These are phyloP conservation scores for Prunella vulgaris DNA, from an alignment of 257 asterid genomes.

Conservation along the genomic window DNA sequence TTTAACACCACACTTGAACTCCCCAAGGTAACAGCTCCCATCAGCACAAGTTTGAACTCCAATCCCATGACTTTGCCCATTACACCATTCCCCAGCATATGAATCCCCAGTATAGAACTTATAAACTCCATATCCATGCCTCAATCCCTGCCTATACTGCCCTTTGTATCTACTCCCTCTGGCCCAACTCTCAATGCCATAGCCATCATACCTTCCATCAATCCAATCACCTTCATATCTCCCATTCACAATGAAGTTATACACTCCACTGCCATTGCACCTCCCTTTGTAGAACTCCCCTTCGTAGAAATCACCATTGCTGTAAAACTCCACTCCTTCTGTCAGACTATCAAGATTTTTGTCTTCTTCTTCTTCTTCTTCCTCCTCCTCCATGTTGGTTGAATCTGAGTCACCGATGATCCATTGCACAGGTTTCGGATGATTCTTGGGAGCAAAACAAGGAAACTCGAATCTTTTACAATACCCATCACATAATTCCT, in stretches of 20 bases:
- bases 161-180: slow-evolving; percentile 84
- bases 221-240: slow-evolving; percentile 97
- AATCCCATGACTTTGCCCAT: slow-evolving; percentile 87
- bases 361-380: background rate
- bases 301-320: slow-evolving; percentile 84
- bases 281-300: slow-evolving; percentile 88
- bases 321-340: slow-evolving; percentile 82
- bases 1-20: slow-evolving; percentile 81
- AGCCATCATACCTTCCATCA: slow-evolving; percentile 87
- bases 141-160: slow-evolving; percentile 72
- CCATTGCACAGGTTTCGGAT: slow-evolving; percentile 67
- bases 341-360: background rate
- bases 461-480: slow-evolving; percentile 35
- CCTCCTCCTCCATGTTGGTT: background rate
- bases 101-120: slow-evolving; percentile 78
- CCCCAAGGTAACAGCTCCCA: slow-evolving; percentile 84
- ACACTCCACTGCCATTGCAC: slow-evolving; percentile 93
- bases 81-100: slow-evolving; percentile 87
- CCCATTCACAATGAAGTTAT: slow-evolving; percentile 61
- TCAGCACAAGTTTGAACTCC: slow-evolving; percentile 91
- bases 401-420: slow-evolving; percentile 58
- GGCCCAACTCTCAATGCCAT: slow-evolving; percentile 91
- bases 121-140: slow-evolving; percentile 84
- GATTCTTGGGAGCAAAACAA: slow-evolving; percentile 29
- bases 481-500: slow-evolving; percentile 26